Evolutionary conservation across 2,329 filamentous ascomycete species (phyloP).

Genomic region (Fusarium kyushuense): DNA sequence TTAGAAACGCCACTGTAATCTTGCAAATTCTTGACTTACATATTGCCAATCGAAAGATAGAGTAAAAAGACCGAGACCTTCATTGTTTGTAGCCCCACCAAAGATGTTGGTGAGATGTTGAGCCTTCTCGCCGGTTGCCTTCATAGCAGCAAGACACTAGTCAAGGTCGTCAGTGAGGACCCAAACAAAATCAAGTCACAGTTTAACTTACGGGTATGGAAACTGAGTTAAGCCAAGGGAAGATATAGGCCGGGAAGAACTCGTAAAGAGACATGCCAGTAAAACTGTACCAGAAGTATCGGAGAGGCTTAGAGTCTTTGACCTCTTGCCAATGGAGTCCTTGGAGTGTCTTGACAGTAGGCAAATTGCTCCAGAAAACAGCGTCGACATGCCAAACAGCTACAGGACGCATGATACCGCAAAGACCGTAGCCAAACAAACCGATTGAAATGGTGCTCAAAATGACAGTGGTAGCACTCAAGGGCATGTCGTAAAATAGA

Average conservation of each 20-base stretch:
- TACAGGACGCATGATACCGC: conserved; percentile 65
- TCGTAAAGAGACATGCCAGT: conserved; percentile 63
- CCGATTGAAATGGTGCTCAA: conserved; percentile 65
- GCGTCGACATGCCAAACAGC: conserved; percentile 67
- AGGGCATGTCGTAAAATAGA: conserved; percentile 63
- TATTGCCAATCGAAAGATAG: conserved; percentile 68
- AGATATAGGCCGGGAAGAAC: conserved; percentile 67
- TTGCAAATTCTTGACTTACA: conserved; percentile 50
- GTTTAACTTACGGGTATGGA: conserved; percentile 57
- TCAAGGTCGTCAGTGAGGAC: background rate
- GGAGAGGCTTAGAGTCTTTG: conserved; percentile 63
- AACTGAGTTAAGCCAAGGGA: conserved; percentile 66
- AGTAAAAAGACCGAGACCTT: conserved; percentile 63
- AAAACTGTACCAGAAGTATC: conserved; percentile 65
- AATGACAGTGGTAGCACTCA: conserved; percentile 61
- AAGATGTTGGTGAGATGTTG: conserved; percentile 61
- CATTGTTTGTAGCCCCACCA: conserved; percentile 64
- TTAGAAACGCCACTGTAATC: background rate
- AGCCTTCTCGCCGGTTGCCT: conserved; percentile 61
- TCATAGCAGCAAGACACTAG: conserved; percentile 63
- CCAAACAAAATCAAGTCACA: fast-evolving
- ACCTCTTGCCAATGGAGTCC: conserved; percentile 65
- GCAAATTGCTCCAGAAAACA: conserved; percentile 67
- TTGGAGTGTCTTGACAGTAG: conserved; percentile 65
- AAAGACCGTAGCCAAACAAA: conserved; percentile 67